Evolutionary conservation across 257 asterid genomes (phyloP), one percentile per base, ranked within the genome.

Genomic region (Ilex aquifolium): DNA sequence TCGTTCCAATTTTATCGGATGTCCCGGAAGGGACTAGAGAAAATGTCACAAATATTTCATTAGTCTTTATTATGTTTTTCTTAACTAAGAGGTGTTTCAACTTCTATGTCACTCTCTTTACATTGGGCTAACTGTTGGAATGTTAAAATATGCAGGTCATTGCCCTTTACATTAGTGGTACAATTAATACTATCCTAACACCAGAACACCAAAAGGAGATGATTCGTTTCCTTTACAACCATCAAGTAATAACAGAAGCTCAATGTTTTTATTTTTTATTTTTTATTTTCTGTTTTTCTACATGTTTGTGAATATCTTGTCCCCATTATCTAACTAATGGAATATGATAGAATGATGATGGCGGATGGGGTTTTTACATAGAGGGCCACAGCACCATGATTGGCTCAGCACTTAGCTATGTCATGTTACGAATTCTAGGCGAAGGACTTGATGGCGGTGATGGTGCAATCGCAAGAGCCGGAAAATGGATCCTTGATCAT

Each of bases 351-450:
- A 49, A 12, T 3, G 16, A 12, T 49, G 14, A 11, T 49, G 54
- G 16, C 5, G 54, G n/a, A 49, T 12, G 16, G 16, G 5, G 54
- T 4, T 49, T 49, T 49, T 49, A 49, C 14, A 49, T 49, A 7
- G 54, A 49, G 14, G 54, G 54, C 5, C 54, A 49, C 54, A 49
- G 54, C 54, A 49, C 54, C 54, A 49, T 49, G 54, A 49, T 49
- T 7, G 54, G 54, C 16, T 11, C 54, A 1, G 54, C 54, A 15
- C 54, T 49, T 49, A 49, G 54, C 54, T 49, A 49, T 12, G 54
- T 49, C 10, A 15, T 15, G 16, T 6, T 3, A 15, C 54, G 54
- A 3, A 11, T 49, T 4, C 14, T 49, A 12, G 54, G 54, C 6
- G 54, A 49, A 49, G 54, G 54, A 11, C 13, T 3, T 12, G 54